These are phyloP conservation scores for Colletotrichum sp. DNA, from an alignment of 2,329 filamentous ascomycete species.

Conservation along the genomic window DNA sequence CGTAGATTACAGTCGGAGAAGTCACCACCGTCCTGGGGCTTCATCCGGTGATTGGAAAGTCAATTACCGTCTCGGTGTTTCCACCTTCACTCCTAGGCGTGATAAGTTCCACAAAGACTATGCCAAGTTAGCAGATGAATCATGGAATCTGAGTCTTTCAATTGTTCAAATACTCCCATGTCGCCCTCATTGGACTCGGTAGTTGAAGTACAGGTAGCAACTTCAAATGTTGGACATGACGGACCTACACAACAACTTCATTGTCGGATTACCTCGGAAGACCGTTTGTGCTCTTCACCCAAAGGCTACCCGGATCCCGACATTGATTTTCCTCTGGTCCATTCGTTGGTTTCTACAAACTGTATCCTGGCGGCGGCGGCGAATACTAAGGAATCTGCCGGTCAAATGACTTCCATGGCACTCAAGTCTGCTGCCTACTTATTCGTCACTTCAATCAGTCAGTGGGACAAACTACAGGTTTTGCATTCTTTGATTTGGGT, in stretches of 20 bases:
- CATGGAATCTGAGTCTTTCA: neutral
- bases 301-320: neutral
- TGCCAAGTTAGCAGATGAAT: neutral
- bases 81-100: neutral
- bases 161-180: neutral
- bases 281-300: too few species aligned
- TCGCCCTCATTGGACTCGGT: neutral
- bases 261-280: too few species aligned
- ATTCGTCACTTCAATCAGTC: neutral
- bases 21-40: neutral
- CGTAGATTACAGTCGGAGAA: neutral
- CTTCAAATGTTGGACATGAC: neutral
- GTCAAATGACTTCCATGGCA: neutral
- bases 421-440: neutral
- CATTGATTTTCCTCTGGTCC: neutral
- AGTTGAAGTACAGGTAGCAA: neutral
- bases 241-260: too few species aligned
- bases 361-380: neutral
- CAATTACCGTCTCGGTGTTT: neutral
- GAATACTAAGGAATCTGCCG: neutral
- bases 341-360: neutral
- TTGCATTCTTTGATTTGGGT: neutral
- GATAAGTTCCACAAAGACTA: neutral
- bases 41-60: neutral
- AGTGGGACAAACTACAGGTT: neutral